A percentile compares a stretch with the other conserved stretches of the same genome.
Conservation (phyloP, 768 basidiomycete genomes). For the Sarcodon sp. region DNA sequence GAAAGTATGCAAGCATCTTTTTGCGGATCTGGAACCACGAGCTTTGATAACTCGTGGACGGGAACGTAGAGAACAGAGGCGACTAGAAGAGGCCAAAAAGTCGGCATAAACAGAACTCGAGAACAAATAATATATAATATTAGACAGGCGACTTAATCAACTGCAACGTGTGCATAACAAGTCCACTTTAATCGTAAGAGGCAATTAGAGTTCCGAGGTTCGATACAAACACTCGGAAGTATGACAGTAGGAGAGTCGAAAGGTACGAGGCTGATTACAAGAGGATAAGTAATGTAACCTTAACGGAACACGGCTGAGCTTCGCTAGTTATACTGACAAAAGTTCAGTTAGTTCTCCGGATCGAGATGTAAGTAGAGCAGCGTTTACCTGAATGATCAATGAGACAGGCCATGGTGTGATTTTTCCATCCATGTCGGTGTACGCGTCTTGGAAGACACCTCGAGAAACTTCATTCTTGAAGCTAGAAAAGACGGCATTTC, state of each 20-base stretch:
- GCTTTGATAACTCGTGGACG: slow-evolving; percentile 73
- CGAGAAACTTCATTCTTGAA: neutral
- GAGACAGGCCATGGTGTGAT: slow-evolving; percentile 8
- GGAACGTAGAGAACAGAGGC: slow-evolving; percentile 60
- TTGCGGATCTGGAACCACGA: slow-evolving; percentile 83
- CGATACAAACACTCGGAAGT: too few species aligned
- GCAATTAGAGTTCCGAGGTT: too few species aligned
- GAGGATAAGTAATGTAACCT: too few species aligned
- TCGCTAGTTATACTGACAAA: too few species aligned
- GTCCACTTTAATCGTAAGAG: too few species aligned
- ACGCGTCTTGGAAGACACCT: neutral
- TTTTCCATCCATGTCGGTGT: slow-evolving; percentile 3
- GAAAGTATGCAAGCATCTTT: slow-evolving; percentile 67
- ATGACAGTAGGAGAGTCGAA: too few species aligned
- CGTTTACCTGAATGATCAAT: slow-evolving; percentile 6
- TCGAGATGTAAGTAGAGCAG: neutral
- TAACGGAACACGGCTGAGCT: too few species aligned
- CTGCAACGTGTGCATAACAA: too few species aligned
- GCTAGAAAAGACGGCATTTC: neutral
- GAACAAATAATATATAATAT: too few species aligned
- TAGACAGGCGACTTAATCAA: too few species aligned
- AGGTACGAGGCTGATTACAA: too few species aligned
- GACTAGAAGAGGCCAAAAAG: slow-evolving; percentile 25
- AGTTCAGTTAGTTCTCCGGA: neutral
- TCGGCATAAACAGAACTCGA: neutral